Percentiles rank a stretch among this genome's conserved stretches.
These are phyloP conservation scores for Dryas octopetala DNA, from an alignment of 306 rosid genomes.

Conservation along the genomic window DNA sequence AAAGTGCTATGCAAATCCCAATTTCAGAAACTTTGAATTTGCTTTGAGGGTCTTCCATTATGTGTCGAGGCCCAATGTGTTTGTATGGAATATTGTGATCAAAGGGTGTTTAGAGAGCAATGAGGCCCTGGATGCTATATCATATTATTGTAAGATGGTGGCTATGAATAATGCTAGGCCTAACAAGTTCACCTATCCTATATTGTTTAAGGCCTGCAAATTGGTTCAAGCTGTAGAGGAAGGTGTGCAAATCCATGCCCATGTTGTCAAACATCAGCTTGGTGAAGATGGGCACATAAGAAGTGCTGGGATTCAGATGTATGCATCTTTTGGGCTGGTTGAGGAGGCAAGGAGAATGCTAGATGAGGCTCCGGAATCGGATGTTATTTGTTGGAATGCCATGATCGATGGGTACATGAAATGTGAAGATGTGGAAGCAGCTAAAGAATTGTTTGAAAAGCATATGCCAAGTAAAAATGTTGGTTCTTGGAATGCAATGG, in stretches of 20 bases:
- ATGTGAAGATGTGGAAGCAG: conserved; percentile 48
- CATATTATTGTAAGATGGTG: conserved; percentile 42
- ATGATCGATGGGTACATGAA: conserved; percentile 56
- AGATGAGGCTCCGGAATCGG: conserved; percentile 30
- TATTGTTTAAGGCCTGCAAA: conserved; percentile 52
- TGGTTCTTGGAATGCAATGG: conserved; percentile 61
- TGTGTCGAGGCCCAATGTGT: conserved; percentile 56
- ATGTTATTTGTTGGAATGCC: conserved; percentile 62
- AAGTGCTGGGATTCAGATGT: conserved; percentile 68
- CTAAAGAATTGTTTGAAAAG: conserved; percentile 38
- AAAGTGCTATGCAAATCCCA: conserved; percentile 42
- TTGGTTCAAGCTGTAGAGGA: conserved; percentile 38
- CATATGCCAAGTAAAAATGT: conserved; percentile 36
- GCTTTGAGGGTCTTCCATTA: conserved; percentile 48
- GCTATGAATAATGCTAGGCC: conserved; percentile 45
- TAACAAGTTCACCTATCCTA: conserved; percentile 60
- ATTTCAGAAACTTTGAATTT: conserved; percentile 34
- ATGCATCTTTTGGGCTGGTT: conserved; percentile 42
- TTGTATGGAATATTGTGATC: conserved; percentile 54
- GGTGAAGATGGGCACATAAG: conserved; percentile 46
- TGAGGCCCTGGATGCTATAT: conserved; percentile 33
- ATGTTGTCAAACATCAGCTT: conserved; percentile 50
- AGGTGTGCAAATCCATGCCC: conserved; percentile 51
- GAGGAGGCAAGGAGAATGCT: conserved; percentile 44
- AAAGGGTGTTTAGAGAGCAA: conserved; percentile 51